Evolutionary conservation across 176 grass and related monocot species (phyloP), one percentile per base, ranked within the genome.

Genomic region (Areca catechu): DNA sequence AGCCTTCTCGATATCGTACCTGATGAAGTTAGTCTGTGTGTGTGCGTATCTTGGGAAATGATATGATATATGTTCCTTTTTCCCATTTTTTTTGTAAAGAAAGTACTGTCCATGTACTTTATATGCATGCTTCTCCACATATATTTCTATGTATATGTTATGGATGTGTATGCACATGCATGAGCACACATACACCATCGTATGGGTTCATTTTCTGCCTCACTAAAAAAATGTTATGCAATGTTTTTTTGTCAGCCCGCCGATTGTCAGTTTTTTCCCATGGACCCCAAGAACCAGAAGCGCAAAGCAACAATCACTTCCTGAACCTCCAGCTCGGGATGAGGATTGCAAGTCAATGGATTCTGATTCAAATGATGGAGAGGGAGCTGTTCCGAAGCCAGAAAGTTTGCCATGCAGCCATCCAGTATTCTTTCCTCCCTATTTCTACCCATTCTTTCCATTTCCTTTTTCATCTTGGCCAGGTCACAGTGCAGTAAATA

Each of bases 1-100:
- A 88, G 84, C 76, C 84, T 88, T 54, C 83, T 88, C 4, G 84
- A 88, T 69, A 76, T 88, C 66, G 71, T 76, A 24, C 70, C 82
- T 7, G 30, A 79, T 52, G 75, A 82, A 4, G 84, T 82, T 52
- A 77, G 83, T 47, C 24, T 25, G 24, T 25, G 3, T 25, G 24
- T 25, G 24, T 25, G 24, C 65, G 9, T 37, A 12, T 10, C 12
- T 1, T 7, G 34, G 29, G 9, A 37, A 37, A 37, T 37, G 34
- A 37, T 37, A 37, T 10, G 9, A 37, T 37, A 37, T 54, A 55
- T 55, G 20, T 22, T 22, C 53, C 20, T 20, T 55, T 18, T 21
- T 22, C 12, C 53, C 19, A 22, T 20, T 18, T 54, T 25, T 4
- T 18, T 20, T 54, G 53, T 22, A 21, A 55, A 20, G 53, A 37